Percentiles rank a stretch among this genome's conserved stretches.
These are phyloP conservation scores for Fragaria vesca DNA, from an alignment of 306 rosid genomes.

Conservation along the genomic window DNA sequence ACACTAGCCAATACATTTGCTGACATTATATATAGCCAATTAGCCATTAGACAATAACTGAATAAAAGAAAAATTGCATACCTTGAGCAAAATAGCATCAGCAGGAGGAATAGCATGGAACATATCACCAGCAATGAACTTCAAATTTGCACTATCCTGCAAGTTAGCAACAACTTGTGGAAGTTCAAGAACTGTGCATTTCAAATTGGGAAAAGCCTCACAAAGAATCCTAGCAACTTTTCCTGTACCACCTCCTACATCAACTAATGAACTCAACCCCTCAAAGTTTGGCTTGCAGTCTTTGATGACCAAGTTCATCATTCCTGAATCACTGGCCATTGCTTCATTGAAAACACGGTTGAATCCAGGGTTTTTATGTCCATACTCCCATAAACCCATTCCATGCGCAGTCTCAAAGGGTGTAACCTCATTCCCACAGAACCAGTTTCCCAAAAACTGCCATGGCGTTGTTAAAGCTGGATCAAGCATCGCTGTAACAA, in stretches of 20 bases:
- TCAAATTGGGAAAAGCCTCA: constrained; percentile 44
- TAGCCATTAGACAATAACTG: background rate
- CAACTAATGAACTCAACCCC: constrained; percentile 37
- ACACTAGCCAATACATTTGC: background rate
- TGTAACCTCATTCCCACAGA: constrained; percentile 12
- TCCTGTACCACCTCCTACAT: constrained; percentile 49
- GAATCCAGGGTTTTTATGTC: constrained; percentile 10
- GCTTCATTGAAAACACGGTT: constrained; percentile 28
- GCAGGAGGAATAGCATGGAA: constrained; percentile 46
- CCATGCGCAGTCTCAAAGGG: constrained; percentile 38
- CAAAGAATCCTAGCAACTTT: constrained; percentile 27
- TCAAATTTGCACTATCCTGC: constrained; percentile 33
- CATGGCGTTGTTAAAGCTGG: constrained; percentile 21
- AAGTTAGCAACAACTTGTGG: constrained; percentile 46
- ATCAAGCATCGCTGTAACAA: constrained; percentile 18
- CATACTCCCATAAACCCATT: constrained; percentile 34
- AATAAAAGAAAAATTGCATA: background rate
- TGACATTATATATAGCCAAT: background rate
- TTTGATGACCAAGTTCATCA: constrained; percentile 37
- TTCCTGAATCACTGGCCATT: constrained; percentile 44
- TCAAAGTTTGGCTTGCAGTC: constrained; percentile 45
- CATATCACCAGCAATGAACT: constrained; percentile 52
- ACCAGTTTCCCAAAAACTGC: constrained; percentile 34
- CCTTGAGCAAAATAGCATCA: constrained; percentile 48
- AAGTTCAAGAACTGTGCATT: constrained; percentile 48